phyloP scores from a whole-genome alignment of 495 filamentous ascomycete genomes.

The Penicillium manginii region DNA sequence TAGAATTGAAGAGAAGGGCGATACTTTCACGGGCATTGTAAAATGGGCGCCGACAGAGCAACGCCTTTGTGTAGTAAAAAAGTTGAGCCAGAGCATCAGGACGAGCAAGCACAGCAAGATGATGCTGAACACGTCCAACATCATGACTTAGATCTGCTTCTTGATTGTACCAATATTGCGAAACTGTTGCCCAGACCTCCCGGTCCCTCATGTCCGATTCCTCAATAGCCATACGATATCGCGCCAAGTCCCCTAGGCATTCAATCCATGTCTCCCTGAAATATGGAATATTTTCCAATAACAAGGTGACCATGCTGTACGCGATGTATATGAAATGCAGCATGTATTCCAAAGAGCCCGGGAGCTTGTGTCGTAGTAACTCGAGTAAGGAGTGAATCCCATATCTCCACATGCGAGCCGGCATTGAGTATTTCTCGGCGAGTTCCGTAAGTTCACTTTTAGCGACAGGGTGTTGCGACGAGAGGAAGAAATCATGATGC shows the following conservation, averaged over 20 bases:
- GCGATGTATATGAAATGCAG: slow-evolving; percentile 79
- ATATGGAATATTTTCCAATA: slow-evolving; percentile 73
- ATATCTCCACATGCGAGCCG: slow-evolving; percentile 82
- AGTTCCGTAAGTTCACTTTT: slow-evolving; percentile 58
- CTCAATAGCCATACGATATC: slow-evolving; percentile 80
- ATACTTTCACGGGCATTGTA: slow-evolving; percentile 68
- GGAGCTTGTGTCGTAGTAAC: slow-evolving; percentile 68
- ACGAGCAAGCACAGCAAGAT: slow-evolving; percentile 78
- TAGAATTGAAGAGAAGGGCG: slow-evolving; percentile 69
- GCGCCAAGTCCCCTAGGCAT: slow-evolving; percentile 77
- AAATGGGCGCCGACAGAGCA: slow-evolving; percentile 57
- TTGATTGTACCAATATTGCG: slow-evolving; percentile 79
- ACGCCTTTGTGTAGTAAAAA: slow-evolving; percentile 67
- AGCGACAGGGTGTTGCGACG: slow-evolving; percentile 74
- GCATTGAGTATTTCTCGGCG: slow-evolving; percentile 76
- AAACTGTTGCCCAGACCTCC: slow-evolving; percentile 78
- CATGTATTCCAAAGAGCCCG: slow-evolving; percentile 76
- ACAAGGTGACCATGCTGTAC: slow-evolving; percentile 78
- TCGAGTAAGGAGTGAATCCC: slow-evolving; percentile 82
- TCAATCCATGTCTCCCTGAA: slow-evolving; percentile 92
- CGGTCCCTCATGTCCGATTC: slow-evolving; percentile 70
- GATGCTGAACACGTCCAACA: slow-evolving; percentile 80
- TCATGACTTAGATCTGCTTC: slow-evolving; percentile 72
- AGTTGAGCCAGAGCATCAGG: slow-evolving; percentile 76
- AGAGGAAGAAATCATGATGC: slow-evolving; percentile 82